phyloP scores from a whole-genome alignment of 2,329 filamentous ascomycete genomes.

The Tolypocladium sp. region DNA sequence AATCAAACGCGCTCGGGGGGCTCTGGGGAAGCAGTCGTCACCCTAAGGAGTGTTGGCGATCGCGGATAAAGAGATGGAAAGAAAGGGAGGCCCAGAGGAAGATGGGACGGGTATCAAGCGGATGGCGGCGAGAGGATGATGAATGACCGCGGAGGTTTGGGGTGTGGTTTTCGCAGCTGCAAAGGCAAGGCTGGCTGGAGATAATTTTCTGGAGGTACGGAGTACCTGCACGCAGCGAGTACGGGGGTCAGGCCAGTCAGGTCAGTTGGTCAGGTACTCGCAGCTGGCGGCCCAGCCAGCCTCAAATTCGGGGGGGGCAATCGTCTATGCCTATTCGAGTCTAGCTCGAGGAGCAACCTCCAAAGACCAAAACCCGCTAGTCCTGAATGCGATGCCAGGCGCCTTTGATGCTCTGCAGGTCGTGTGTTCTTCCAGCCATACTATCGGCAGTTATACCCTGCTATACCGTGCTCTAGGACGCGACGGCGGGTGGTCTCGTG shows the following conservation, averaged over 20 bases:
- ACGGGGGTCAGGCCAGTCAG: not conserved
- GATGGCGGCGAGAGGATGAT: slow-evolving; percentile 16
- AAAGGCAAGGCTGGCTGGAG: slow-evolving; percentile 19
- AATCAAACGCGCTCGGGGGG: slow-evolving; percentile 13
- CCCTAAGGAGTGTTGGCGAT: slow-evolving; percentile 1
- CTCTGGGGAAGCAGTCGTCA: slow-evolving; percentile 2
- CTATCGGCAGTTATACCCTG: not conserved
- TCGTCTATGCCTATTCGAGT: not conserved
- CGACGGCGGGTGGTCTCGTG: not conserved
- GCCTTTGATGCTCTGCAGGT: not conserved
- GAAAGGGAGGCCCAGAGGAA: slow-evolving; percentile 10
- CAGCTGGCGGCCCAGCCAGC: not conserved
- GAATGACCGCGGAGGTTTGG: slow-evolving; percentile 17
- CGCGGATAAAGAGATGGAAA: not conserved
- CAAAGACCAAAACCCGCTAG: not conserved
- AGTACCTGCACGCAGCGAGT: not conserved
- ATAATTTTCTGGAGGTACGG: slow-evolving; percentile 22
- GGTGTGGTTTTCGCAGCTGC: slow-evolving; percentile 23
- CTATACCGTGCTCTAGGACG: not conserved
- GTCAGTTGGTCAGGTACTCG: not conserved
- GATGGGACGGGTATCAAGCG: slow-evolving; percentile 21
- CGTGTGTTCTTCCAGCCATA: not conserved
- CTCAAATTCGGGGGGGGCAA: not conserved
- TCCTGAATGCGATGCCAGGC: not conserved
- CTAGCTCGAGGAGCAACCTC: not conserved